A percentile compares a stretch with the other conserved stretches of the same genome.
These are phyloP conservation scores for Marvania coccoides DNA, from an alignment of 139 green algal genomes.

Conservation along the genomic window DNA sequence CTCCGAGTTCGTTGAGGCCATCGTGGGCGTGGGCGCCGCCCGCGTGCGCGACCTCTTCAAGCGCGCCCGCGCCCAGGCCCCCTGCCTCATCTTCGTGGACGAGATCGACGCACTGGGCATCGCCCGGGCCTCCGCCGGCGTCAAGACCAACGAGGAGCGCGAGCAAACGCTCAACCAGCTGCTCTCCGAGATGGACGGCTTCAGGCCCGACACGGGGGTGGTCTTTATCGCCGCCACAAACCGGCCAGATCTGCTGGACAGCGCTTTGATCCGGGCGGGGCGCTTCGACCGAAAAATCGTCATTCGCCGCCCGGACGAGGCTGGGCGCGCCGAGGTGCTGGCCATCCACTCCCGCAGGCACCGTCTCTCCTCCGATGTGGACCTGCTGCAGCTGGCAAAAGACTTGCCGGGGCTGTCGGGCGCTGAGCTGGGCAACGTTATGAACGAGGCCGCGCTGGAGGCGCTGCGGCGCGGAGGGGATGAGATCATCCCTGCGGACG, in stretches of 20 bases:
- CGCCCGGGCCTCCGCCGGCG: constrained; percentile 60
- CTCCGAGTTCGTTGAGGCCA: constrained; percentile 96
- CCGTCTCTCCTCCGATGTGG: constrained; percentile 58
- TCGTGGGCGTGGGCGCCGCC: constrained; percentile 93
- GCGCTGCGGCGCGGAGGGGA: constrained; percentile 45
- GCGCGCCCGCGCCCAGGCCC: constrained; percentile 69
- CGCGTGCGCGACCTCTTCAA: constrained; percentile 95
- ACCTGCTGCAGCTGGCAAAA: constrained; percentile 82
- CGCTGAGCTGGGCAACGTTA: constrained; percentile 90
- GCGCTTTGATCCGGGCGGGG: constrained; percentile 77
- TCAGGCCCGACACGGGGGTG: constrained; percentile 85
- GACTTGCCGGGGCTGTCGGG: constrained; percentile 83
- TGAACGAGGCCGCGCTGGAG: constrained; percentile 88
- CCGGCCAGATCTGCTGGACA: constrained; percentile 67
- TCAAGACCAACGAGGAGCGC: constrained; percentile 53
- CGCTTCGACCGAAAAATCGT: constrained; percentile 91
- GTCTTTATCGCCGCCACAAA: constrained; percentile 96
- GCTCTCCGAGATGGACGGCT: constrained; percentile 97
- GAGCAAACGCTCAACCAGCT: constrained; percentile 98
- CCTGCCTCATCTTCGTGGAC: constrained; percentile 98
- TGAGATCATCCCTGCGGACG: constrained; percentile 47
- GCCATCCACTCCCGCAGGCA: constrained; percentile 48
- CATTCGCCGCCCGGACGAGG: constrained; percentile 67
- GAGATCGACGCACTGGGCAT: constrained; percentile 94
- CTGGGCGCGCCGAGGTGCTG: constrained; percentile 70